These are phyloP conservation scores for Coemansia aciculifera DNA, from an alignment of 192 early-diverging fungal species.

Conservation along the genomic window DNA sequence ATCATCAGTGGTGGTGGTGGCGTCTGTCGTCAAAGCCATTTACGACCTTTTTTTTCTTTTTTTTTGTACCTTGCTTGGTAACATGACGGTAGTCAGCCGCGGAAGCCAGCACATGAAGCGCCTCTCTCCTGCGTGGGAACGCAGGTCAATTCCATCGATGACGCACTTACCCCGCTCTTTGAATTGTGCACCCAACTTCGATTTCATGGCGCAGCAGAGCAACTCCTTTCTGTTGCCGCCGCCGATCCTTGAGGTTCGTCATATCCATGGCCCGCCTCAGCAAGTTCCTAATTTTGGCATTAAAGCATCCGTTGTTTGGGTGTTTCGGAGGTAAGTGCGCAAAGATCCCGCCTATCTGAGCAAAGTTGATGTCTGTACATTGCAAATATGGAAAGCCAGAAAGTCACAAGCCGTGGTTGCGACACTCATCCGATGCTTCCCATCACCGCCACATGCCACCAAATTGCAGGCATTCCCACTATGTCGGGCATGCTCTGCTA, in stretches of 20 bases:
- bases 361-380: not conserved
- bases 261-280: not conserved
- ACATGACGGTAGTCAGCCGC: constrained; percentile 8
- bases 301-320: not conserved
- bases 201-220: constrained; percentile 2
- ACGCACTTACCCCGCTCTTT: not conserved
- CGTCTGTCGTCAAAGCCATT: not conserved
- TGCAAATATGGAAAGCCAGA: not conserved
- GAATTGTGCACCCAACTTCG: not conserved
- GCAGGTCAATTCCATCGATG: constrained; percentile 1
- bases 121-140: not conserved
- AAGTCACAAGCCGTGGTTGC: not conserved
- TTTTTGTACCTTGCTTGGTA: not conserved
- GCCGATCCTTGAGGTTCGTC: constrained; percentile 2
- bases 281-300: not conserved
- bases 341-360: not conserved
- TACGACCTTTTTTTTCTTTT: not conserved
- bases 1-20: not conserved
- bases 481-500: not conserved
- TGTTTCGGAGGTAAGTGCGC: not conserved
- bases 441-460: not conserved
- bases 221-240: not conserved
- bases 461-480: not conserved
- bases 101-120: not conserved
- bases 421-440: not conserved